phyloP scores from a whole-genome alignment of 2,329 filamentous ascomycete species.

The Trichoderma aggressivum region DNA sequence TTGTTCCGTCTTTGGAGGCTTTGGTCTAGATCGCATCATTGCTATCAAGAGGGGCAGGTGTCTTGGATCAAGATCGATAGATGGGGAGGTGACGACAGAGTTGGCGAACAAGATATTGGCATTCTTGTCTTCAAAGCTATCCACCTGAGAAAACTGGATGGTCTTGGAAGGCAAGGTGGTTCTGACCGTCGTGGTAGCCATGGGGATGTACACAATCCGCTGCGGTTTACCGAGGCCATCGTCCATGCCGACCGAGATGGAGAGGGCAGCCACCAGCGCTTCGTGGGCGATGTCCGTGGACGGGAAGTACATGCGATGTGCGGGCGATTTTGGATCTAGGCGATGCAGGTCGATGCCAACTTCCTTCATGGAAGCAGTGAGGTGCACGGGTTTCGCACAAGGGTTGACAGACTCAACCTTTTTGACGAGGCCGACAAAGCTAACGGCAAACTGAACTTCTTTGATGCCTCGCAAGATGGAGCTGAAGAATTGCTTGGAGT shows the following conservation, averaged over 20 bases:
- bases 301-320: constrained; percentile 98
- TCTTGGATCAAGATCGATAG: constrained; percentile 85
- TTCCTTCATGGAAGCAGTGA: constrained; percentile 94
- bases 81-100: constrained; percentile 92
- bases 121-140: constrained; percentile 77
- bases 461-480: constrained; percentile 90
- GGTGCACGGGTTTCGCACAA: constrained; percentile 66
- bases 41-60: constrained; percentile 84
- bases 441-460: constrained; percentile 92
- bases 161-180: constrained; percentile 95
- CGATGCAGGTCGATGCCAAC: constrained; percentile 89
- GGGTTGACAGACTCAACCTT: constrained; percentile 67
- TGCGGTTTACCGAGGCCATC: constrained; percentile 84
- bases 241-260: constrained; percentile 86
- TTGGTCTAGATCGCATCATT: constrained; percentile 59
- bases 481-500: constrained; percentile 87
- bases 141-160: constrained; percentile 71
- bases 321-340: constrained; percentile 86
- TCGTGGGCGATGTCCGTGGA: constrained; percentile 91
- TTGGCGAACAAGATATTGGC: constrained; percentile 96
- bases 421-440: constrained; percentile 84
- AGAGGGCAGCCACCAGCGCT: constrained; percentile 85
- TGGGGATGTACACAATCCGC: constrained; percentile 86
- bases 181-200: constrained; percentile 93
- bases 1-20: constrained; percentile 33